These are phyloP conservation scores for Pilaira anomala DNA, from an alignment of 192 early-diverging fungal species.

Conservation along the genomic window DNA sequence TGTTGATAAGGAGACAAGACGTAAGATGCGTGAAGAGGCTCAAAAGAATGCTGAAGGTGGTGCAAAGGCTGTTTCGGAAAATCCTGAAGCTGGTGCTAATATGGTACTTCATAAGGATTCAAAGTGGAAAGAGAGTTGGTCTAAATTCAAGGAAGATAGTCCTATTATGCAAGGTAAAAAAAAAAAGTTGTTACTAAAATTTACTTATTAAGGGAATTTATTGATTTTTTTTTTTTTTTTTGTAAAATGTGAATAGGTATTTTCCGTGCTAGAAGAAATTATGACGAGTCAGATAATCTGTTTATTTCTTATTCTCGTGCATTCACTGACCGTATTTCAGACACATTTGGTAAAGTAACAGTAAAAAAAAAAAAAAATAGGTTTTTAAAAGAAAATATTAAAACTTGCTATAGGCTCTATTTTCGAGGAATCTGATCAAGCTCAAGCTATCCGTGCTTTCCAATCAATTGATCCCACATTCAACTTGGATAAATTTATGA, in stretches of 20 bases:
- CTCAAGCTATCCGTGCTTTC: conserved; percentile 81
- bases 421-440: conserved; percentile 93
- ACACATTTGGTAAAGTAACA: conserved; percentile 67
- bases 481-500: conserved; percentile 81
- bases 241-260: conserved; percentile 46
- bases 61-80: conserved; percentile 25
- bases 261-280: conserved; percentile 70
- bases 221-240: conserved; percentile 19
- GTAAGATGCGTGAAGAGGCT: conserved; percentile 50
- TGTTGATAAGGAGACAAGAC: conserved; percentile 71
- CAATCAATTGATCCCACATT: conserved; percentile 85
- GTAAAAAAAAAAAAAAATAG: too few species aligned
- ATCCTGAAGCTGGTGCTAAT: conserved; percentile 63
- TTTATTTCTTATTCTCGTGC: conserved; percentile 71
- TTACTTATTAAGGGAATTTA: background rate
- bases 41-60: conserved; percentile 17
- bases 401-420: conserved; percentile 50
- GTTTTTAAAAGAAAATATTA: too few species aligned
- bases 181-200: too few species aligned
- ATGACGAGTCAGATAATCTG: conserved; percentile 90
- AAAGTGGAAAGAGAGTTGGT: conserved; percentile 88
- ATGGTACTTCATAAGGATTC: conserved; percentile 86
- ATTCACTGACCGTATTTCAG: conserved; percentile 73
- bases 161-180: conserved; percentile 71
- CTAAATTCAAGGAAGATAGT: conserved; percentile 85